Evolutionary conservation across 768 basidiomycete species (phyloP).

Genomic region (Hypsizygus marmoreus): DNA sequence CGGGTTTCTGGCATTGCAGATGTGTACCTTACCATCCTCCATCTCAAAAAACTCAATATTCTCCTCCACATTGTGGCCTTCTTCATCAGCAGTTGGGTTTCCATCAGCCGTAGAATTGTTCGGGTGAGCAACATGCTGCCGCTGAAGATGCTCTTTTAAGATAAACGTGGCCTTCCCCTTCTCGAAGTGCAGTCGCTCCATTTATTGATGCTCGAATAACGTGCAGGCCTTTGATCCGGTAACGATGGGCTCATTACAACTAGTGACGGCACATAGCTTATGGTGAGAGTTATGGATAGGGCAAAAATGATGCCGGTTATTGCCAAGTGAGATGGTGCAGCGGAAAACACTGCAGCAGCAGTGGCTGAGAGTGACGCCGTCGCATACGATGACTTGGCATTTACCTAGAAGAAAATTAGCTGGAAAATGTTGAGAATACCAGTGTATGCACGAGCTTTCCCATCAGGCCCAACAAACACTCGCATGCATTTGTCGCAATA

Average conservation of each 20-base stretch:
- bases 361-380: slow-evolving; percentile 34
- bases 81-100: slow-evolving; percentile 11
- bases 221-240: slow-evolving; percentile 20
- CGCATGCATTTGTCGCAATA: slow-evolving; percentile 27
- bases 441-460: slow-evolving; percentile 15
- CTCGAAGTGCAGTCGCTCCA: slow-evolving; percentile 20
- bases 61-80: slow-evolving; percentile 13
- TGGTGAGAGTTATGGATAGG: slow-evolving; percentile 11
- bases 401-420: slow-evolving; percentile 7
- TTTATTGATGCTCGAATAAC: slow-evolving; percentile 20
- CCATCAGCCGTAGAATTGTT: too few species aligned
- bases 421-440: background rate
- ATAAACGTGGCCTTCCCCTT: slow-evolving; percentile 24
- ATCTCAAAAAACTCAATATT: slow-evolving; percentile 16
- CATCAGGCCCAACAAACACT: slow-evolving; percentile 10
- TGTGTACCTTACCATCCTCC: slow-evolving; percentile 23
- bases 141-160: slow-evolving; percentile 23
- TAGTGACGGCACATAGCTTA: slow-evolving; percentile 13
- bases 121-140: too few species aligned
- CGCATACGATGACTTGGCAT: slow-evolving; percentile 17
- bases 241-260: slow-evolving; percentile 11
- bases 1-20: slow-evolving; percentile 3
- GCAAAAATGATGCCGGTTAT: slow-evolving; percentile 17
- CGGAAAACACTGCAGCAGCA: slow-evolving; percentile 31
- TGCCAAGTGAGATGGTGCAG: slow-evolving; percentile 21